Percentiles rank a stretch among this genome's conserved stretches.
Evolutionary conservation across 177 flowering plant species (phyloP).

Genomic region (Tripterygium wilfordii): DNA sequence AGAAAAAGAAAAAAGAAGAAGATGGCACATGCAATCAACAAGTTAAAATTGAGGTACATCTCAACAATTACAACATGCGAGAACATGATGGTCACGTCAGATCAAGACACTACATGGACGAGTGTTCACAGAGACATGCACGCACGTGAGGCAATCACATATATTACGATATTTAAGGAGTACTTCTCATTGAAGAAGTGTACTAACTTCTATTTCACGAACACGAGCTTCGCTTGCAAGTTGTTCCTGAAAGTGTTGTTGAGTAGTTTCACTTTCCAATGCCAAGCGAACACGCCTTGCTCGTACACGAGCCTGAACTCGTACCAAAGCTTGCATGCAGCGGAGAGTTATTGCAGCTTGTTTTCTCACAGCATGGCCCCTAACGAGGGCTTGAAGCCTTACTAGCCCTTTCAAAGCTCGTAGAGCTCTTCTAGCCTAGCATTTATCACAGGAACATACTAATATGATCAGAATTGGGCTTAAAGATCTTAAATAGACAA

Average conservation of each 20-base stretch:
- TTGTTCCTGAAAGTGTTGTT: slow-evolving; percentile 73
- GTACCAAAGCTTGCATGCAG: slow-evolving; percentile 97
- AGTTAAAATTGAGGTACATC: too few relatives aligned
- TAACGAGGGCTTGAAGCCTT: slow-evolving; percentile 92
- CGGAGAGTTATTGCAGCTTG: slow-evolving; percentile 98
- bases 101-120: too few relatives aligned
- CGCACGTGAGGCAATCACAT: too few relatives aligned
- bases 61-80: too few relatives aligned
- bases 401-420: slow-evolving; percentile 92
- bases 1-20: too few relatives aligned
- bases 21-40: too few relatives aligned
- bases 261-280: slow-evolving; percentile 67
- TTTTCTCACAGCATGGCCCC: slow-evolving; percentile 97
- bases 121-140: too few relatives aligned
- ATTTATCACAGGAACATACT: slow-evolving; percentile 4
- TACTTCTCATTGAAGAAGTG: too few relatives aligned
- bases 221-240: slow-evolving; percentile 69
- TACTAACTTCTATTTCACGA: slow-evolving; percentile 90
- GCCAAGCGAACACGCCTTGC: slow-evolving; percentile 95
- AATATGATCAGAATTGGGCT: not conserved
- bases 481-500: not conserved
- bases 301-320: slow-evolving; percentile 98
- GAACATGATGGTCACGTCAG: too few relatives aligned
- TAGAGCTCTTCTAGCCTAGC: slow-evolving; percentile 89
- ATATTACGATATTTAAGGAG: too few relatives aligned